Evolutionary conservation across 257 asterid species (phyloP).

Genomic region (Prunella vulgaris): DNA sequence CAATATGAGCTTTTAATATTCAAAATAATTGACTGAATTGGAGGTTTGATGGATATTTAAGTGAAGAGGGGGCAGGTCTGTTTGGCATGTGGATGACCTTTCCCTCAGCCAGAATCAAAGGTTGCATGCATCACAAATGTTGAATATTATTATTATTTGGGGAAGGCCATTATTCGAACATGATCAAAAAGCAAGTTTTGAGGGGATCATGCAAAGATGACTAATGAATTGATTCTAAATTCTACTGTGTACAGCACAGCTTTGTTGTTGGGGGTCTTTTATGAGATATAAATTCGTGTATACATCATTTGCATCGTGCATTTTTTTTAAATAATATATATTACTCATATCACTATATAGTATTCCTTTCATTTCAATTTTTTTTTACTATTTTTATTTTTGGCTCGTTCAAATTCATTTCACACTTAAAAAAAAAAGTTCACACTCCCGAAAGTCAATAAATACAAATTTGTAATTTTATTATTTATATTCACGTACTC

Average conservation of each 20-base stretch:
- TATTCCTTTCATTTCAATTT: too few species aligned
- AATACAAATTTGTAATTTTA: too few species aligned
- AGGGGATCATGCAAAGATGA: conserved; percentile 23
- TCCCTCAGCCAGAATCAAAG: conserved; percentile 10
- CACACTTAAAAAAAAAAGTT: too few species aligned
- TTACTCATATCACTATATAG: too few species aligned
- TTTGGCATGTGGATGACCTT: conserved; percentile 29
- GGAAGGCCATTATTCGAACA: conserved; percentile 18
- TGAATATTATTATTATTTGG: conserved; percentile 17
- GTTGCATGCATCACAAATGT: conserved; percentile 23
- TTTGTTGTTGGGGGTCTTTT: conserved; percentile 11
- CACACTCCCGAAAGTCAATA: too few species aligned
- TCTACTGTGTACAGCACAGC: conserved; percentile 8
- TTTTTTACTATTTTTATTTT: too few species aligned
- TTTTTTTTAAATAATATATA: too few species aligned
- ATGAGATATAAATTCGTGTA: too few species aligned
- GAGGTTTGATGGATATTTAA: neutral
- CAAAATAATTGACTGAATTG: neutral
- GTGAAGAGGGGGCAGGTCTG: conserved; percentile 17
- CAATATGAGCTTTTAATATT: neutral
- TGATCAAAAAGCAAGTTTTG: neutral
- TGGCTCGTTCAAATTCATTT: too few species aligned
- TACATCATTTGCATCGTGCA: too few species aligned
- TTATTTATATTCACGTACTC: too few species aligned
- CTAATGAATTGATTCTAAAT: neutral